Conservation (phyloP, 2,329 filamentous ascomycete species). For the Nigrospora sphaerica region DNA sequence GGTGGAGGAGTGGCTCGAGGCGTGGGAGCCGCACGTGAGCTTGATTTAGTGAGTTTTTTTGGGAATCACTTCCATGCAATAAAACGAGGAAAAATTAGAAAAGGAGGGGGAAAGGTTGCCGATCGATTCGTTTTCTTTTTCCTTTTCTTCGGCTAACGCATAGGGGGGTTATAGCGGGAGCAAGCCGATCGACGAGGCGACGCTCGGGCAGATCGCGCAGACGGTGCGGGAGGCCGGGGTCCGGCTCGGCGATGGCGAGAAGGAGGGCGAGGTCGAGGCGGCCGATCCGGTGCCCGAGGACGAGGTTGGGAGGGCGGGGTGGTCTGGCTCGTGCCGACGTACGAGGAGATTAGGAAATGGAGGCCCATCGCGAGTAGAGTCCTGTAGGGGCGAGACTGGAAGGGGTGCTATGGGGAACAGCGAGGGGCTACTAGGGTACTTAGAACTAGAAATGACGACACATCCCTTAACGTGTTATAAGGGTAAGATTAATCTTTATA, state of each 20-base stretch:
- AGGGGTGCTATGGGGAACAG: too few relatives aligned
- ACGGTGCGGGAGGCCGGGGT: slow-evolving; percentile 15
- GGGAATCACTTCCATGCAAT: too few relatives aligned
- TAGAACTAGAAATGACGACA: too few relatives aligned
- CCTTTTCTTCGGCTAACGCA: background rate
- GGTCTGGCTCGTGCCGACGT: slow-evolving; percentile 24
- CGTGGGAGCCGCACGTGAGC: slow-evolving; percentile 23
- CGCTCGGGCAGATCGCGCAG: slow-evolving; percentile 11
- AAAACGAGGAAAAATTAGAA: too few relatives aligned
- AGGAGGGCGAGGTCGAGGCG: too few relatives aligned
- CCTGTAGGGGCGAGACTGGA: too few relatives aligned
- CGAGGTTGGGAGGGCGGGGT: slow-evolving; percentile 19
- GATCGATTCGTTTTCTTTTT: background rate
- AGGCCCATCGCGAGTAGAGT: slow-evolving; percentile 19
- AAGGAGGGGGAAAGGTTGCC: too few relatives aligned
- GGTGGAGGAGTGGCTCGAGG: slow-evolving; percentile 17
- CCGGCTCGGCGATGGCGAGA: background rate
- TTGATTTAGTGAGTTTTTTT: slow-evolving; percentile 27
- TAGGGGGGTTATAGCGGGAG: slow-evolving; percentile 11
- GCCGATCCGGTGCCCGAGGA: background rate
- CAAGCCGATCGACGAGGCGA: slow-evolving; percentile 14
- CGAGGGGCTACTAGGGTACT: too few relatives aligned
- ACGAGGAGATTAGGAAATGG: slow-evolving; percentile 19
- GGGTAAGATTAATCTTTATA: too few relatives aligned
- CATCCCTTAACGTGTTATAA: too few relatives aligned